A percentile compares a stretch with the other conserved stretches of the same genome.
Conservation (phyloP, 208 protist species). For the Crithidia bombi region DNA sequence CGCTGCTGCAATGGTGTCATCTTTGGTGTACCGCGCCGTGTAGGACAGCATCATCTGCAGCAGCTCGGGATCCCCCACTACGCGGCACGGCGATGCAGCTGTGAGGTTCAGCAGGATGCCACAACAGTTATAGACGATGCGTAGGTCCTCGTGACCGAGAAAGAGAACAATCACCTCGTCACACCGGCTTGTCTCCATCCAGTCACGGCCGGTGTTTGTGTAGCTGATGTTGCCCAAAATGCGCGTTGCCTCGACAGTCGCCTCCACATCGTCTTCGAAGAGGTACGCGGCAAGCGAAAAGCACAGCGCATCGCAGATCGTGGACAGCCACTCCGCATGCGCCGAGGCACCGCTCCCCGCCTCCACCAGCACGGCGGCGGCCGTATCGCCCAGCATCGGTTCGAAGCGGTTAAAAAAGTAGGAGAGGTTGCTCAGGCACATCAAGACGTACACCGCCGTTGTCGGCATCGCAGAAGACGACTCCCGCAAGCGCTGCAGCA, state of each 20-base stretch:
- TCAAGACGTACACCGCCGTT: slow-evolving; percentile 72
- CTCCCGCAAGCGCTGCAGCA: slow-evolving; percentile 54
- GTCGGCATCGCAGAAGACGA: slow-evolving; percentile 30
- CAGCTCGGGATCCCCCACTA: slow-evolving; percentile 64
- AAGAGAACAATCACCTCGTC: slow-evolving; percentile 85
- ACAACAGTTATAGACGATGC: slow-evolving; percentile 85
- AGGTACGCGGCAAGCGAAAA: slow-evolving; percentile 62
- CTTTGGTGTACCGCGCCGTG: slow-evolving; percentile 63
- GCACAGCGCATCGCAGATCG: slow-evolving; percentile 59
- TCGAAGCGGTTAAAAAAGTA: slow-evolving; percentile 75
- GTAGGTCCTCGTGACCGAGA: slow-evolving; percentile 79
- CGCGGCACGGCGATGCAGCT: slow-evolving; percentile 68
- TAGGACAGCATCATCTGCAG: slow-evolving; percentile 71
- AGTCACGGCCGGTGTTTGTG: slow-evolving; percentile 79
- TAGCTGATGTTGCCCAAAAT: slow-evolving; percentile 81
- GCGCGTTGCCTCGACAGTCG: slow-evolving; percentile 79
- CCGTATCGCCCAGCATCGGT: not conserved
- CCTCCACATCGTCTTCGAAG: slow-evolving; percentile 78
- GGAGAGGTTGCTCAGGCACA: slow-evolving; percentile 84
- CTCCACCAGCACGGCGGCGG: slow-evolving; percentile 1
- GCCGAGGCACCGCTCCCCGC: not conserved
- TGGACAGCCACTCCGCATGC: slow-evolving; percentile 25
- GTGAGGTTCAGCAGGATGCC: slow-evolving; percentile 82
- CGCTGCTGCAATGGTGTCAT: slow-evolving; percentile 40
- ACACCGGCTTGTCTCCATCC: slow-evolving; percentile 79